Conservation (phyloP, 1,284 basidiomycete species). For the Puccinia coronata region DNA sequence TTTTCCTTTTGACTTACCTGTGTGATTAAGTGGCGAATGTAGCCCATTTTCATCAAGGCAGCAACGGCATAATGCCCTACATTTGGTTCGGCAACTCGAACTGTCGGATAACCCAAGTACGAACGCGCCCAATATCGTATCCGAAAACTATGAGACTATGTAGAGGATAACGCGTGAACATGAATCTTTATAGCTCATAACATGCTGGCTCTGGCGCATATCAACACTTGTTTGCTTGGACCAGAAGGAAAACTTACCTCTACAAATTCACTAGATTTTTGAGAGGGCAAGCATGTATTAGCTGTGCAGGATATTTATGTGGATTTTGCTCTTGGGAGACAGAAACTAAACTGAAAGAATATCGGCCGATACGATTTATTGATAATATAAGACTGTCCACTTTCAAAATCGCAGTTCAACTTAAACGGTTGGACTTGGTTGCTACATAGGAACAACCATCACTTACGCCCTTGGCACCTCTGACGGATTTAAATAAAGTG, state of each 20-base stretch:
- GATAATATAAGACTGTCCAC: slow-evolving; percentile 45
- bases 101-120: slow-evolving; percentile 57
- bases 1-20: too few species aligned
- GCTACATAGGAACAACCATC: neutral
- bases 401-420: slow-evolving; percentile 16
- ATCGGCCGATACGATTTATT: slow-evolving; percentile 58
- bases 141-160: slow-evolving; percentile 42
- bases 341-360: slow-evolving; percentile 55
- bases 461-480: slow-evolving; percentile 28
- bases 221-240: slow-evolving; percentile 52
- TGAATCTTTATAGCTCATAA: neutral
- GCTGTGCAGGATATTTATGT: neutral
- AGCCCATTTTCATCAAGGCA: slow-evolving; percentile 55
- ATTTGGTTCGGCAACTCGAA: slow-evolving; percentile 56
- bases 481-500: too few species aligned
- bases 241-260: slow-evolving; percentile 50
- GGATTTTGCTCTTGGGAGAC: neutral
- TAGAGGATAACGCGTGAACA: neutral
- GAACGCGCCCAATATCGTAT: slow-evolving; percentile 58
- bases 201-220: neutral
- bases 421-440: neutral
- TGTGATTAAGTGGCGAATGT: slow-evolving; percentile 56
- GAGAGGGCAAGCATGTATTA: too few species aligned
- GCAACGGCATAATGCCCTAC: slow-evolving; percentile 56
- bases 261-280: slow-evolving; percentile 51